These are phyloP conservation scores for Botryotinia globosa DNA, from an alignment of 2,329 filamentous ascomycete species.

Conservation along the genomic window DNA sequence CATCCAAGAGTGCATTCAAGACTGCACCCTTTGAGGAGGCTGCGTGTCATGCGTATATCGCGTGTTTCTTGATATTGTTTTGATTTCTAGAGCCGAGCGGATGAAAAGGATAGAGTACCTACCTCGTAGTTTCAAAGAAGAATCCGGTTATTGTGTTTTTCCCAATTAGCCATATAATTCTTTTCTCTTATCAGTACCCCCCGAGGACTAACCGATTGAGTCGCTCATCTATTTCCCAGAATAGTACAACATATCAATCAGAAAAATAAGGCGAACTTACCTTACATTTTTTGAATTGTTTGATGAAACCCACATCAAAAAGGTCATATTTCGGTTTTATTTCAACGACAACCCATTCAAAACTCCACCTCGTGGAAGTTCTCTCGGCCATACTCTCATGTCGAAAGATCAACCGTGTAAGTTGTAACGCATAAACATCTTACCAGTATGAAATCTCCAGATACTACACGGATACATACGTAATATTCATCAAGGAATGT, in stretches of 20 bases:
- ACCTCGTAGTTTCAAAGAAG: not conserved
- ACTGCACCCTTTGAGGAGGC: not conserved
- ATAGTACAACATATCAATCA: not conserved
- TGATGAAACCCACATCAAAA: slow-evolving; percentile 13
- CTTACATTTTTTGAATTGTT: not conserved
- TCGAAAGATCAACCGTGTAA: not conserved
- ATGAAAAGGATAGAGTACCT: not conserved
- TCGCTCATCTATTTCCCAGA: slow-evolving; percentile 7
- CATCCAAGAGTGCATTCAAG: not conserved
- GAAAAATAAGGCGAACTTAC: not conserved
- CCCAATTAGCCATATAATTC: not conserved
- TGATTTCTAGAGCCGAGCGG: not conserved
- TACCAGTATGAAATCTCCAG: not conserved
- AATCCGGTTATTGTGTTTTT: not conserved
- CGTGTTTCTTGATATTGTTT: not conserved
- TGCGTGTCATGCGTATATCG: not conserved
- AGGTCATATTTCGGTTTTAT: slow-evolving; percentile 18
- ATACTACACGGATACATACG: not conserved
- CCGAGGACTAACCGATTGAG: not conserved
- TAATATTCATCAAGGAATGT: slow-evolving; percentile 2
- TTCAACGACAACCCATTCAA: slow-evolving; percentile 1
- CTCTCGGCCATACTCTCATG: slow-evolving; percentile 12
- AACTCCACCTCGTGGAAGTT: slow-evolving; percentile 15
- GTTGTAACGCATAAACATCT: slow-evolving; percentile 12
- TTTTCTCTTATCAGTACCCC: not conserved